Conservation (phyloP, 129 eudicot genomes). For the Dittrichia graveolens region DNA sequence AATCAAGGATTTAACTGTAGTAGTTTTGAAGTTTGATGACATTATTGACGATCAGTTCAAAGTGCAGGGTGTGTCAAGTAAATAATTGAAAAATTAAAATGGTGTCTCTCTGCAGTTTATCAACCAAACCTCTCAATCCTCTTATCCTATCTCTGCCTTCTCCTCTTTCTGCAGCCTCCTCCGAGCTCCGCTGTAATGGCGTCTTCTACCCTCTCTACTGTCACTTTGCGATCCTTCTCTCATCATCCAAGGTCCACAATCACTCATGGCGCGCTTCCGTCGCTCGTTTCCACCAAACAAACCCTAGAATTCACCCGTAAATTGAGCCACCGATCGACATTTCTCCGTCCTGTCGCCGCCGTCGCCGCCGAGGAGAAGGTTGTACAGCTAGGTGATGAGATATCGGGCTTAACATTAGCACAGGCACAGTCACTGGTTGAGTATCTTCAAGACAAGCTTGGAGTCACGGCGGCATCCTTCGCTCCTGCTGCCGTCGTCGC, state of each 20-base stretch:
- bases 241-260: conserved; percentile 19
- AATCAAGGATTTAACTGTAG: background rate
- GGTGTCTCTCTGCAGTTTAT: background rate
- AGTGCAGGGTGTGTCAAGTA: conserved; percentile 8
- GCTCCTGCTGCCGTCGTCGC: conserved; percentile 72
- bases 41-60: background rate
- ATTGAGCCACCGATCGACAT: conserved; percentile 49
- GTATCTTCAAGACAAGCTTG: conserved; percentile 82
- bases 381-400: conserved; percentile 56
- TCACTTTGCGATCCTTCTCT: conserved; percentile 44
- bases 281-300: conserved; percentile 45
- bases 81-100: background rate
- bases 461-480: conserved; percentile 71
- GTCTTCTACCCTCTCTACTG: conserved; percentile 52
- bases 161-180: background rate
- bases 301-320: conserved; percentile 41
- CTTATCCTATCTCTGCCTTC: conserved; percentile 52
- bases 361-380: conserved; percentile 77
- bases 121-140: conserved; percentile 22
- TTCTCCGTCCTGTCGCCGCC: conserved; percentile 69
- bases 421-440: conserved; percentile 80
- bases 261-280: conserved; percentile 23
- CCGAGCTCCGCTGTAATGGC: conserved; percentile 52
- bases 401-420: conserved; percentile 62
- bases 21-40: background rate